phyloP scores from a whole-genome alignment of 2,329 filamentous ascomycete genomes.

The Alternaria sp. region DNA sequence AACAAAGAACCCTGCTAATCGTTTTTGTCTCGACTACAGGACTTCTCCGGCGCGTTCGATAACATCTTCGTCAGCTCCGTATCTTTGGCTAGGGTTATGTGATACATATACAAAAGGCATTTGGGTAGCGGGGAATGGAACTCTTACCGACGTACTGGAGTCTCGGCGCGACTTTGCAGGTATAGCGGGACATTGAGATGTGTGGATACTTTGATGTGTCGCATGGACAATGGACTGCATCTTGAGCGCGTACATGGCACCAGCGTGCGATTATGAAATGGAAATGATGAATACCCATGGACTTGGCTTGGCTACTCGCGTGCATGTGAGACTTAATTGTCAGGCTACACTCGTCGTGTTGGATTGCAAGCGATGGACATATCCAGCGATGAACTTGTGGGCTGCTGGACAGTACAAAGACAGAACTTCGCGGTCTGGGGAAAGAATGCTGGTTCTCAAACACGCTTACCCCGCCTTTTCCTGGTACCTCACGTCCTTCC shows the following conservation, averaged over 20 bases:
- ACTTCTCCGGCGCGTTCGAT: constrained; percentile 23
- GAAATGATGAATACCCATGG: neutral
- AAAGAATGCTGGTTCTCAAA: neutral
- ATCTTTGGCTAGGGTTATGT: constrained; percentile 16
- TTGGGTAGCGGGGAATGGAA: constrained; percentile 27
- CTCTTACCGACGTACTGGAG: constrained; percentile 28
- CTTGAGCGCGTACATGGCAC: constrained; percentile 22
- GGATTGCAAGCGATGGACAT: no score
- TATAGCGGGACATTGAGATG: constrained; percentile 14
- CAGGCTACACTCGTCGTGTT: no score
- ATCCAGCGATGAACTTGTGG: no score
- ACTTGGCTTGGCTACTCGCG: neutral
- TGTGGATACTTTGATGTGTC: constrained; percentile 19
- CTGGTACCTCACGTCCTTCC: neutral
- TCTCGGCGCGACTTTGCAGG: constrained; percentile 31
- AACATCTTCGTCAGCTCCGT: constrained; percentile 26
- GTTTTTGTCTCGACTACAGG: neutral
- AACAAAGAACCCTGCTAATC: constrained; percentile 6
- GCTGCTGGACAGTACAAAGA: neutral
- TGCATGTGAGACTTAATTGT: neutral
- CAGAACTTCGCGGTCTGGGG: neutral
- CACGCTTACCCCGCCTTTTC: neutral
- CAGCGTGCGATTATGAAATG: constrained; percentile 14
- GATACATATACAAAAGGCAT: constrained; percentile 31
- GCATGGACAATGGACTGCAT: constrained; percentile 9